Evolutionary conservation across 2,329 filamentous ascomycete species (phyloP), one percentile per base, ranked within the genome.

Genomic region (Colletotrichum lentis): DNA sequence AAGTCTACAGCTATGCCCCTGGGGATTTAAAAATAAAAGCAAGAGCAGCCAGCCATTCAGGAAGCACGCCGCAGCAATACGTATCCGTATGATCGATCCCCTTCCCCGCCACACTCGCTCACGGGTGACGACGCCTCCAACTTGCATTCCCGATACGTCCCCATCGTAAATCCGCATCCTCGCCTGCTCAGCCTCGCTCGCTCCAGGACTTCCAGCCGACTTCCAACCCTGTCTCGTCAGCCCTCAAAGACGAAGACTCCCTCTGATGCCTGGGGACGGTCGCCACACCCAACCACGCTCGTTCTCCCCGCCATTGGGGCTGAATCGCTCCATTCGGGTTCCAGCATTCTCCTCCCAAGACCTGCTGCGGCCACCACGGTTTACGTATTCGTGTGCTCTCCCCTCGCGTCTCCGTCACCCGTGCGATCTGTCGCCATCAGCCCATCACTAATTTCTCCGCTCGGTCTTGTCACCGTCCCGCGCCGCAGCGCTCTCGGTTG

Each of bases 121-220:
- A 18, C 49, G 16, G 49, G 62, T 66, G 66, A 69, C 66, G 62
- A 69, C 66, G 62, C 65, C 55, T 68, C 47, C 24, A 49, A 24
- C 24, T n/a, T 27, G 27, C 37, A 27, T 53, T 61, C 44, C 46
- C 27, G 27, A 20, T 41, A 11, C 39, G 55, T 47, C 60, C 50
- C 61, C 62, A 56, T 27, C 27, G 27, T 8, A 10, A 31, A 31
- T 31, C 27, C 27, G 27, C 66, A 49, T 43, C 27, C 16, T 7
- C 24, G 35, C 37, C 12, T 61, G 55, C 66, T 69, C 66, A 69
- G 66, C 66, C 66, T 69, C 66, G 27, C 35, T 67, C 60, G 53
- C 39, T 53, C 37, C 60, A 49, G 65, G 49, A 47, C 24, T 56
- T 39, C 43, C 43, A 37, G 39, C 11, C 27, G 27, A 31, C 7